phyloP scores from a whole-genome alignment of 2,329 filamentous ascomycete genomes.

The Talaromyces marneffei region DNA sequence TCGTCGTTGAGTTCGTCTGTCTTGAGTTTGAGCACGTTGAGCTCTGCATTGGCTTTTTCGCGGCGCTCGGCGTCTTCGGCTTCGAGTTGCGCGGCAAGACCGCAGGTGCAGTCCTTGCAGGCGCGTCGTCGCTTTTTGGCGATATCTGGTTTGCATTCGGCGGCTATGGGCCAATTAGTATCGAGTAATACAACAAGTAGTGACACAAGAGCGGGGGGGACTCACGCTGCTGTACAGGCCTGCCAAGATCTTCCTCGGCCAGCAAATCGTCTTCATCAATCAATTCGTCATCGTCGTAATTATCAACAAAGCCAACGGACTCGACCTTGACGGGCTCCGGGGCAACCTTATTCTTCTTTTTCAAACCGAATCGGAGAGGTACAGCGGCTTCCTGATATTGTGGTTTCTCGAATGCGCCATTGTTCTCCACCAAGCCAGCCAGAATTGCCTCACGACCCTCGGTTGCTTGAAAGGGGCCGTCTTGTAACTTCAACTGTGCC shows the following conservation, averaged over 20 bases:
- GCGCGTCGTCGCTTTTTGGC: constrained; percentile 89
- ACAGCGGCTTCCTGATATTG: constrained; percentile 55
- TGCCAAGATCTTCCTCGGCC: constrained; percentile 74
- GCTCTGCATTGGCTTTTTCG: constrained; percentile 54
- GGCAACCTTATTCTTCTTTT: constrained; percentile 38
- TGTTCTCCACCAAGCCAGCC: constrained; percentile 63
- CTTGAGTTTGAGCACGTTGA: constrained; percentile 57
- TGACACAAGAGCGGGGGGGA: constrained; percentile 24
- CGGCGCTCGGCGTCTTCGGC: constrained; percentile 73
- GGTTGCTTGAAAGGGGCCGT: constrained; percentile 51
- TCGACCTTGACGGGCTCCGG: constrained; percentile 19
- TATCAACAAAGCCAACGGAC: constrained; percentile 3
- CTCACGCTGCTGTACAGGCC: constrained; percentile 75
- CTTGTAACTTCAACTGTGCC: constrained; percentile 49
- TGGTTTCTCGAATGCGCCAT: constrained; percentile 65
- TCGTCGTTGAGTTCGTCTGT: constrained; percentile 71
- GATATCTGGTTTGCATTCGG: constrained; percentile 78
- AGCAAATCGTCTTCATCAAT: constrained; percentile 88
- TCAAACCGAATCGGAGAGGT: constrained; percentile 54
- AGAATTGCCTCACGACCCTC: constrained; percentile 67
- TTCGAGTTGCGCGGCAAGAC: constrained; percentile 76
- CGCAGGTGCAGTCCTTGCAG: constrained; percentile 97
- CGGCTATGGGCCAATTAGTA: constrained; percentile 47
- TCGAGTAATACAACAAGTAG: neutral
- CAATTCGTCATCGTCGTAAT: constrained; percentile 58